Evolutionary conservation across 108 stramenopile species (phyloP).

Genomic region (Epithemia pelagica): DNA sequence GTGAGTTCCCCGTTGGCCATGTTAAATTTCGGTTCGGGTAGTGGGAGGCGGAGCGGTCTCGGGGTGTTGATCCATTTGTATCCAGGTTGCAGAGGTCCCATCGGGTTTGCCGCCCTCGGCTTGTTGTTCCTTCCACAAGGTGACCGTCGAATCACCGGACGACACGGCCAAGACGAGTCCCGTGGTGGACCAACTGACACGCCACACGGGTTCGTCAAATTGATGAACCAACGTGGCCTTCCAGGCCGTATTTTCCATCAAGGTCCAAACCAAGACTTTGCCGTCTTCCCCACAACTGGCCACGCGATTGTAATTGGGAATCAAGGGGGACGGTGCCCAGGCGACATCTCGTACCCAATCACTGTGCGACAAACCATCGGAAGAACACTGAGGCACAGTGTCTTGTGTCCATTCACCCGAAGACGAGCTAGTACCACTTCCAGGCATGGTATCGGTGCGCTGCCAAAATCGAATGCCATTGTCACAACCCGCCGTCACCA

Average conservation of each 20-base stretch:
- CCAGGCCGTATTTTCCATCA: slow-evolving; percentile 45
- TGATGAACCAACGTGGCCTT: slow-evolving; percentile 62
- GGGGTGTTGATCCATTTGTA: not conserved
- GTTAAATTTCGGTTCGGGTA: too few species aligned
- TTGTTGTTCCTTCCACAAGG: slow-evolving; percentile 82
- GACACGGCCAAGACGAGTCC: slow-evolving; percentile 96
- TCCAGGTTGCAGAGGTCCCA: too few species aligned
- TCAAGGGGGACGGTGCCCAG: slow-evolving; percentile 83
- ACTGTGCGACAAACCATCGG: slow-evolving; percentile 35
- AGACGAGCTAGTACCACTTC: slow-evolving; percentile 29
- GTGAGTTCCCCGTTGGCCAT: too few species aligned
- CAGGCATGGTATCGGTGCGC: slow-evolving; percentile 40
- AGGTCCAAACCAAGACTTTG: slow-evolving; percentile 90
- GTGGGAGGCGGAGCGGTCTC: too few species aligned
- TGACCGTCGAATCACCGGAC: slow-evolving; percentile 89
- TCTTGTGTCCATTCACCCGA: not conserved
- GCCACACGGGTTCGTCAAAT: slow-evolving; percentile 95
- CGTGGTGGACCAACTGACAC: slow-evolving; percentile 96
- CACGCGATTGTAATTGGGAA: slow-evolving; percentile 84
- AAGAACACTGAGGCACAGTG: slow-evolving; percentile 2
- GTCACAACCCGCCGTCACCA: slow-evolving; percentile 96
- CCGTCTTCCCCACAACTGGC: slow-evolving; percentile 95
- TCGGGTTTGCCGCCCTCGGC: not conserved
- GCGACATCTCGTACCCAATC: slow-evolving; percentile 99
- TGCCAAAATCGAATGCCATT: slow-evolving; percentile 90